Conservation (phyloP, 2,329 filamentous ascomycete species). For the Talaromyces sp. region DNA sequence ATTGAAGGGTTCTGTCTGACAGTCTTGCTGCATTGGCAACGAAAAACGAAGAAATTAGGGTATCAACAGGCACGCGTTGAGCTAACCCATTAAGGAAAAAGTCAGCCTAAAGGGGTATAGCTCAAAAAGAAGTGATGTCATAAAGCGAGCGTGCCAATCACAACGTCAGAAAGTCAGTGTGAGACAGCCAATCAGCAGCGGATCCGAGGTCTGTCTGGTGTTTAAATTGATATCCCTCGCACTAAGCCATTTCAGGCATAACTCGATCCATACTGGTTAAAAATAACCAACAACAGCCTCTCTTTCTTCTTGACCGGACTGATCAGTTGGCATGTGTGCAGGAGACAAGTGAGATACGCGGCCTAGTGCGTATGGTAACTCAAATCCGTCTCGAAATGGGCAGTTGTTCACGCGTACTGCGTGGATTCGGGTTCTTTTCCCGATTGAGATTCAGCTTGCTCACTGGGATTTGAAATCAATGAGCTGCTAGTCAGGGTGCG, state of each 20-base stretch:
- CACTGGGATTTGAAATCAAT: background rate
- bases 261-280: background rate
- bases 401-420: background rate
- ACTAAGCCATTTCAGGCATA: background rate
- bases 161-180: background rate
- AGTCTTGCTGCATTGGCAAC: background rate
- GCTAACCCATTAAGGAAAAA: background rate
- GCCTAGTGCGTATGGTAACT: background rate
- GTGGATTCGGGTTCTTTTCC: background rate
- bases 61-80: background rate
- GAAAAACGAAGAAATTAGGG: conserved; percentile 11
- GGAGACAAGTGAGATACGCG: background rate
- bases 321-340: background rate
- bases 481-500: background rate
- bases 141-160: conserved; percentile 17
- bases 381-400: background rate
- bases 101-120: background rate
- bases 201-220: background rate
- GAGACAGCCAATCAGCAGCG: conserved; percentile 2
- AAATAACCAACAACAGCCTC: conserved; percentile 2
- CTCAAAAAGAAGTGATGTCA: conserved; percentile 12
- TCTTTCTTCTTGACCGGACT: background rate
- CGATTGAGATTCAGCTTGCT: background rate
- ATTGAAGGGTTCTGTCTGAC: background rate
- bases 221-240: background rate